Base-by-base conservation (phyloP, 305 asterid genomes). In the Solanum hybrid region DNA sequence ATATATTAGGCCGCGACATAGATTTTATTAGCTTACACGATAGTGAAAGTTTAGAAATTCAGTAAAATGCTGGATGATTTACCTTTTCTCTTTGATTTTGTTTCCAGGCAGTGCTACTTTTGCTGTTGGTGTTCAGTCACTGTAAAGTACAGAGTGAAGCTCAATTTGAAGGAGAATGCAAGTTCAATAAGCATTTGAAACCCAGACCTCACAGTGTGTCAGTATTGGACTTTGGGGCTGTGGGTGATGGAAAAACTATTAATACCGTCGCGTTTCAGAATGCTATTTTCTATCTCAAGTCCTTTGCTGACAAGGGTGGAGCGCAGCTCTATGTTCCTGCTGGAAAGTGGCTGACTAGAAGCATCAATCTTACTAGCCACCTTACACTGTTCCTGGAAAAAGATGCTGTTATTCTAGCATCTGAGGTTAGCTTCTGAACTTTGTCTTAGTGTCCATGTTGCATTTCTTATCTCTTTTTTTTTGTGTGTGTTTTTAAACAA, bases 181-280 rank as follows among this genome's bases (percentile, higher is more conserved):
- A 94, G 93, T 94, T 93, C 4, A 77, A 92, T 73, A 92, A 91
- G 94, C 96, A 98, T 31, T 92, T 96, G 91, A 94, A 94, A 34
- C 99, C 99, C 1, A 91, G 99, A 73, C 99, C 99, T 32, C 99
- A 97, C 93, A 97, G 99, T 32, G 99, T 92, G 13, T 97, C 99
- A 0, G 99, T 97, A 37, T 42, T 94, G 29, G 99, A 97, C 91
- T 97, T 97, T 87, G 99, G 99, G 75, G 99, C 99, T 0, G 94
- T 96, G 66, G 99, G 99, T 56, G 99, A 96, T 80, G 99, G 99
- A 64, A 96, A 96, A 87, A 95, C 99, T 14, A 32, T 93, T 56
- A 97, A 97, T 71, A 97, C 99, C 0, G 94, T 97, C 10, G 99
- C 99, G 1, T 96, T 97, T 91, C 99, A 97, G 91, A 97, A 97